Base-by-base conservation (phyloP, 2,329 filamentous ascomycete genomes). In the Geosmithia flava region DNA sequence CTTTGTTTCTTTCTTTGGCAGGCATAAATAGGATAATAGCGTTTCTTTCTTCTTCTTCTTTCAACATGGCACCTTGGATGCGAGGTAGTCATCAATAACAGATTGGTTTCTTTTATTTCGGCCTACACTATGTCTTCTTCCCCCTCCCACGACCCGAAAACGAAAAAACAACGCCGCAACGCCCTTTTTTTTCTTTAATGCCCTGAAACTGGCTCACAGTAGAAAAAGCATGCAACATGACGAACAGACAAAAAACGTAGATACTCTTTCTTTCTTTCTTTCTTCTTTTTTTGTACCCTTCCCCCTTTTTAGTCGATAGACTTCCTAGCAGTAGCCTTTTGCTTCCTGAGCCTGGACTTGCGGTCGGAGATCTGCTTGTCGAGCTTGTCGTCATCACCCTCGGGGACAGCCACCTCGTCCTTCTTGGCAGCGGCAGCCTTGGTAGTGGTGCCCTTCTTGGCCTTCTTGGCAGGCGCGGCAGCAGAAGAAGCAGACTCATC, bases 281-380 rank as follows among this genome's bases (percentile, higher is more conserved):
- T 13, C 33, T 44, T 15, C 43, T 44, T 16, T 44, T 27, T 47
- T 23, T 33, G 15, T 40, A 42, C 6, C 48, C 27, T 16, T 11
- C 33, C 15, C 33, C 29, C 11, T 6, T 30, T 16, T 37, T 37
- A 37, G 7, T 48, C 49, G 33, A 50, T 33, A 23, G 71, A 68
- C 62, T 72, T 71, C 64, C 72, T 75, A 16, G 75, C 76, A 43
- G 68, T 67, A 50, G 70, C 70, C 72, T 80, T 80, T 57, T 77
- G 74, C 67, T 78, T 79, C 64, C 68, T 75, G 54, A 80, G 57
- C 56, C 70, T 72, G 13, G 71, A 62, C 67, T 80, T 80, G 54
- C 75, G 70, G 55, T 76, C 72, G n/a, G 74, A 66, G 53, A 80
- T 78, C 65, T 79, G 74, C 68, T 74, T 69, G 58, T 79, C 71